Evolutionary conservation across 495 filamentous ascomycete genomes (phyloP), one percentile per base, ranked within the genome.

Genomic region (Lepidopterella palustris): DNA sequence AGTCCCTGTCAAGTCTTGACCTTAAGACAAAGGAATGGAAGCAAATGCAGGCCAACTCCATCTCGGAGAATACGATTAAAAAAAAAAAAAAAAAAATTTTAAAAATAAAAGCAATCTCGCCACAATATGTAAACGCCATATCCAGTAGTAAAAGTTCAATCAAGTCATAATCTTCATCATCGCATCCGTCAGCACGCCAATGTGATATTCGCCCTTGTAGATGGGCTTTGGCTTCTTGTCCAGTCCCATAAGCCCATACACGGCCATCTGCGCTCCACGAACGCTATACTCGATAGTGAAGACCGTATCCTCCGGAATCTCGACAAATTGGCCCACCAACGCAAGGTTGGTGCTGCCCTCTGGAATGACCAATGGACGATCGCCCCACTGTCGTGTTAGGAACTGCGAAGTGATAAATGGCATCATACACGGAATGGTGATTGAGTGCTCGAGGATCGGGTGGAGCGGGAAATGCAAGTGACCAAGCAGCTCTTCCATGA

Each of bases 261-360:
- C 73, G 0, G 74, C 76, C 62, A 70, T 70, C 69, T 76, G 70
- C 13, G 76, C 76, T 13, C 66, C 62, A 13, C 74, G 62, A 13
- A 78, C 72, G 63, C 70, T 73, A 61, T 78, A 77, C 55, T 76
- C 75, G 50, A 75, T 68, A n/a, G 64, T 74, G 27, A 73, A 70
- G 5, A 71, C 68, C 4, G 71, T 73, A 61, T 77, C 73, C 20
- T 66, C 68, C 27, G 67, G 60, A 18, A 76, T 72, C 60, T 78
- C 75, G 6, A 70, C 72, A 62, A 72, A 78, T 60, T 78, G 76
- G 2, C 76, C 76, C 21, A 78, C 32, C 2, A 73, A 56, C 1
- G 71, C 76, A 8, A 77, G 18, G 58, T 78, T 78, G 26, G 62
- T 69, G 4, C 57, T 67, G 4, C 56, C 59, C 13, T 68, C 28